phyloP scores from a whole-genome alignment of 1,284 basidiomycete species.

The Thelephora terrestris region DNA sequence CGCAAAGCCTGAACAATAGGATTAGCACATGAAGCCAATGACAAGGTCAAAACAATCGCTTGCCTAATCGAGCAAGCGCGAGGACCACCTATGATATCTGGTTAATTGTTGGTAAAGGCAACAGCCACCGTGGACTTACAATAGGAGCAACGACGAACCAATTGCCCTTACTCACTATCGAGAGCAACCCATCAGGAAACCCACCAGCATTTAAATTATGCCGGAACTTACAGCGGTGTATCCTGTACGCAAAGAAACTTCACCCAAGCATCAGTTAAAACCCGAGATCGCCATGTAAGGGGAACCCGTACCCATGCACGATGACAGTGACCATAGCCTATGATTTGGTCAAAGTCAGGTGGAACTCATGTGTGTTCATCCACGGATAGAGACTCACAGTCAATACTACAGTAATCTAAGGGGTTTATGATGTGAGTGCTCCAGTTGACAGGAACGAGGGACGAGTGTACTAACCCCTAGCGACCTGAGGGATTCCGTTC shows the following conservation, averaged over 20 bases:
- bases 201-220: background rate
- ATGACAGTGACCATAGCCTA: constrained; percentile 16
- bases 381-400: constrained; percentile 11
- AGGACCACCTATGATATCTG: background rate
- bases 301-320: constrained; percentile 14
- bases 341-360: background rate
- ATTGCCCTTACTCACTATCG: constrained; percentile 17
- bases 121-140: constrained; percentile 6
- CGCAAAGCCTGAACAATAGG: too few relatives aligned
- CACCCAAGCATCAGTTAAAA: background rate
- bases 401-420: constrained; percentile 16
- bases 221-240: constrained; percentile 13
- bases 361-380: background rate
- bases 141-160: constrained; percentile 14
- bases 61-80: background rate
- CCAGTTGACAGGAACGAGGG: background rate
- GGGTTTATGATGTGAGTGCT: background rate
- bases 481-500: constrained; percentile 5
- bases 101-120: background rate
- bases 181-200: background rate
- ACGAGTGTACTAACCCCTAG: constrained; percentile 10
- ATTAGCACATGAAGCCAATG: background rate
- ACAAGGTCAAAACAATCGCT: background rate
- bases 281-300: background rate
- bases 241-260: constrained; percentile 16